Conservation (phyloP, 192 early-diverging fungal species). For the Gamsiella multidivaricata region DNA sequence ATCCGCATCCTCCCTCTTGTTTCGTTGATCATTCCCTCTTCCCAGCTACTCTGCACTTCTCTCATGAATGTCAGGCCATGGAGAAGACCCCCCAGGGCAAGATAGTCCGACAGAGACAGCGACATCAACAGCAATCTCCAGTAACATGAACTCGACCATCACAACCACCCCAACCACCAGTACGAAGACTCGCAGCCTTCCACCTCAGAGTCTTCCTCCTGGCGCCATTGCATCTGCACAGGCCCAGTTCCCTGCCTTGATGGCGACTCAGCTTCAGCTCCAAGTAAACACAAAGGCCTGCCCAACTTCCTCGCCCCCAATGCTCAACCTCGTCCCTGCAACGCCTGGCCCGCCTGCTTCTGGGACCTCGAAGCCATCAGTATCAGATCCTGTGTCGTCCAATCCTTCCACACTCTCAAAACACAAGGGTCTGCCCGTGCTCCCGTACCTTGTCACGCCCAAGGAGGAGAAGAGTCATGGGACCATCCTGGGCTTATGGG, state of each 20-base stretch:
- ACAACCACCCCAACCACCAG: not conserved
- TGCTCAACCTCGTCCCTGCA: constrained; percentile 43
- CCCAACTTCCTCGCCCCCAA: constrained; percentile 35
- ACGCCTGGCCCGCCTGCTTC: constrained; percentile 31
- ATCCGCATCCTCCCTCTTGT: too few relatives aligned
- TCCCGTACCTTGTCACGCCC: constrained; percentile 43
- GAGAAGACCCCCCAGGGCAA: constrained; percentile 24
- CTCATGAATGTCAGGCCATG: constrained; percentile 43
- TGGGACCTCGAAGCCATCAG: constrained; percentile 5
- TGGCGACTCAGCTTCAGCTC: constrained; percentile 36
- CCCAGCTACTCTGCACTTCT: too few relatives aligned
- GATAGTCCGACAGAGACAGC: not conserved
- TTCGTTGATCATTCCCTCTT: too few relatives aligned
- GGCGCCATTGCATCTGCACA: constrained; percentile 27
- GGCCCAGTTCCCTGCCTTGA: constrained; percentile 17
- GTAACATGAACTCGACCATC: not conserved
- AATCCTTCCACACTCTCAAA: constrained; percentile 51
- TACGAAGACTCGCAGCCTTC: not conserved
- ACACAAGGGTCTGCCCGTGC: constrained; percentile 46
- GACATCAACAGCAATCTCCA: not conserved
- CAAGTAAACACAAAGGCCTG: constrained; percentile 46
- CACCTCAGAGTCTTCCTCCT: constrained; percentile 24
- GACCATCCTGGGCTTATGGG: constrained; percentile 49
- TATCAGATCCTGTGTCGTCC: constrained; percentile 22
- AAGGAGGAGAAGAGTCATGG: constrained; percentile 53